Percentiles rank a stretch among this genome's conserved stretches.
phyloP scores from a whole-genome alignment of 2,329 filamentous ascomycete genomes.

The Aspergillus felis region DNA sequence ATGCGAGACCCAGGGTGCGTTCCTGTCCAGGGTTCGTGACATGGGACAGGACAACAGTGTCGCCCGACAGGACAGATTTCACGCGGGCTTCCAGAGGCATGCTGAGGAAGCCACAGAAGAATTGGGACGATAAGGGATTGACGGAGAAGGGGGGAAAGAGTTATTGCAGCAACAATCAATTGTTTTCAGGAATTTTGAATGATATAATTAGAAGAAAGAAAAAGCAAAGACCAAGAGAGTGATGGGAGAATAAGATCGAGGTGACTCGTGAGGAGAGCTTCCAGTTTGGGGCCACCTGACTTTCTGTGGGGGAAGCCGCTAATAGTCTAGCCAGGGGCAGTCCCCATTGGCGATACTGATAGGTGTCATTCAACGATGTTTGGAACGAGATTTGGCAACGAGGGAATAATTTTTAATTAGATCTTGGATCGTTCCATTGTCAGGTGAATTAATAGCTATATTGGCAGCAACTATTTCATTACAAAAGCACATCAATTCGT shows the following conservation, averaged over 20 bases:
- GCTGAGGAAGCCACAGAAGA: constrained; percentile 16
- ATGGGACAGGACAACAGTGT: constrained; percentile 81
- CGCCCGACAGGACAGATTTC: constrained; percentile 91
- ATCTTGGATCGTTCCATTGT: not conserved
- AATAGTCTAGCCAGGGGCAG: not conserved
- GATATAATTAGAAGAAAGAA: constrained; percentile 8
- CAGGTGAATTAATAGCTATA: not conserved
- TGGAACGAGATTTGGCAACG: not conserved
- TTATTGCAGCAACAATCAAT: not conserved
- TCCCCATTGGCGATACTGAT: not conserved
- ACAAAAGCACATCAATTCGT: constrained; percentile 1
- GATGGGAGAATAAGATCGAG: not conserved
- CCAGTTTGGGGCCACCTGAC: not conserved
- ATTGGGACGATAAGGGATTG: constrained; percentile 7
- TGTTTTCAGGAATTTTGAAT: not conserved
- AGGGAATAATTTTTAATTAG: not conserved
- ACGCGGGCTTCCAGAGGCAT: constrained; percentile 62
- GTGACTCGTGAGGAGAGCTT: not conserved
- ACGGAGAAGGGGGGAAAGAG: constrained; percentile 5
- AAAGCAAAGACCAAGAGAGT: constrained; percentile 8
- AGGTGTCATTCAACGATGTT: not conserved
- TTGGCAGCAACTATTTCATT: not conserved
- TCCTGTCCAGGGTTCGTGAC: constrained; percentile 77
- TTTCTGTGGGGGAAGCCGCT: constrained; percentile 1
- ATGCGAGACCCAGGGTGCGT: constrained; percentile 84